These are phyloP conservation scores for Rhodotorula babjevae DNA, from an alignment of 768 basidiomycete genomes.

Conservation along the genomic window DNA sequence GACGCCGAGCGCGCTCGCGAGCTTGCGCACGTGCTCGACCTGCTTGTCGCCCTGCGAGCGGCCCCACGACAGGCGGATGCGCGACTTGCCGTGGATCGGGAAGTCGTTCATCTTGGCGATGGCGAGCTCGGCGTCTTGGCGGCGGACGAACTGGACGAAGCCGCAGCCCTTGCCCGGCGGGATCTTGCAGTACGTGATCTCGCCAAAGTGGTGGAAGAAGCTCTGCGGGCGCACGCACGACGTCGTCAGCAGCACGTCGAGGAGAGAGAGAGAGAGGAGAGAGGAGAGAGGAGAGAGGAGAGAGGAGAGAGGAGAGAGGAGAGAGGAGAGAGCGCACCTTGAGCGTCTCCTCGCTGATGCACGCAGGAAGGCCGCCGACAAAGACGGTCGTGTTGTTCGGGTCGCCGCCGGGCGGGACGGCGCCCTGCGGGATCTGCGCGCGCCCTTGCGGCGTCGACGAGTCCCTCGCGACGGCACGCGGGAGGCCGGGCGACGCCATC, in stretches of 20 bases:
- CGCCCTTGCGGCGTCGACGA: neutral
- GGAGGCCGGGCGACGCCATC: neutral
- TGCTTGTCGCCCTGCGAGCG: slow-evolving; percentile 60
- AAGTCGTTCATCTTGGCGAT: slow-evolving; percentile 98
- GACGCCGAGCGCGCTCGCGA: slow-evolving; percentile 41
- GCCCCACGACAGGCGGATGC: slow-evolving; percentile 88
- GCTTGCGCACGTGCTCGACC: slow-evolving; percentile 43
- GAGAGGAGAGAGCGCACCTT: slow-evolving; percentile 54
- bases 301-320: neutral
- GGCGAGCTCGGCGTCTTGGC: slow-evolving; percentile 78
- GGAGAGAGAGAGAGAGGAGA: neutral
- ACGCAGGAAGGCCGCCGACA: slow-evolving; percentile 79
- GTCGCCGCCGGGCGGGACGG: slow-evolving; percentile 65
- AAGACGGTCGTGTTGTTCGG: slow-evolving; percentile 95
- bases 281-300: neutral
- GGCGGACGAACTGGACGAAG: slow-evolving; percentile 89
- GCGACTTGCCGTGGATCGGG: slow-evolving; percentile 75
- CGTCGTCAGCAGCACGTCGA: neutral
- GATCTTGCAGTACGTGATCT: slow-evolving; percentile 66
- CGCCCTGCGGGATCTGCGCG: slow-evolving; percentile 52
- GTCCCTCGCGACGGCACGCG: neutral
- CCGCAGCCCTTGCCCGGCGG: slow-evolving; percentile 92
- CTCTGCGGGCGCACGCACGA: slow-evolving; percentile 46
- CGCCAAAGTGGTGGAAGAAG: slow-evolving; percentile 45
- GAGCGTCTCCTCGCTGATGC: slow-evolving; percentile 86